phyloP scores from a whole-genome alignment of 2,329 filamentous ascomycete species.

The Xylaria multiplex region DNA sequence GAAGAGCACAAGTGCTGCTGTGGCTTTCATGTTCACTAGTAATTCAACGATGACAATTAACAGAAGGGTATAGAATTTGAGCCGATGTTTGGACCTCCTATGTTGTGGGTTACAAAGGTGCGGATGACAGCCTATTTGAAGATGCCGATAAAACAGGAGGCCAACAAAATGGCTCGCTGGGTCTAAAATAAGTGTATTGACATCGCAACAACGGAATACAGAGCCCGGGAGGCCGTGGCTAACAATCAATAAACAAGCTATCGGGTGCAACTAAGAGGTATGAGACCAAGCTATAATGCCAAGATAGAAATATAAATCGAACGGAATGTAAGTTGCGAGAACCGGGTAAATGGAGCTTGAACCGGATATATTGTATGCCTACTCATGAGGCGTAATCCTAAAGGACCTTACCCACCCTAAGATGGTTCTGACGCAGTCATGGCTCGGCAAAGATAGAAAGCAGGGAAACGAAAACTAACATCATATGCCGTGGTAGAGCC shows the following conservation, averaged over 20 bases:
- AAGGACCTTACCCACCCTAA: conserved; percentile 8
- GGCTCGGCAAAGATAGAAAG: conserved; percentile 18
- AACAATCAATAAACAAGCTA: conserved; percentile 10
- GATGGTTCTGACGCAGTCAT: not conserved
- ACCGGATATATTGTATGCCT: conserved; percentile 28
- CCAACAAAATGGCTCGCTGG: not conserved
- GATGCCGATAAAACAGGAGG: not conserved
- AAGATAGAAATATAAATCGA: conserved; percentile 12
- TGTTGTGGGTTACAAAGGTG: not conserved
- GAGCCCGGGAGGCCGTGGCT: conserved; percentile 1
- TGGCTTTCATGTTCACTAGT: conserved; percentile 39
- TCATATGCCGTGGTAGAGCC: not conserved
- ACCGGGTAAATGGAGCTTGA: conserved; percentile 31
- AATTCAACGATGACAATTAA: not conserved
- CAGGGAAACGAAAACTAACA: not conserved
- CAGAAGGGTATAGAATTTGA: not conserved
- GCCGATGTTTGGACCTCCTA: not conserved
- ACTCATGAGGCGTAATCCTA: conserved; percentile 11
- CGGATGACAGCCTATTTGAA: not conserved
- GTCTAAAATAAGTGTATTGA: not conserved
- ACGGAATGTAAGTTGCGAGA: conserved; percentile 34
- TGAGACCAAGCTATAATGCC: conserved; percentile 25
- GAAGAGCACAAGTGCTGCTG: conserved; percentile 38
- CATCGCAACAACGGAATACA: conserved; percentile 5
- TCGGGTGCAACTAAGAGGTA: conserved; percentile 25